Conservation (phyloP, 495 filamentous ascomycete genomes). For the Trichoderma virens region DNA sequence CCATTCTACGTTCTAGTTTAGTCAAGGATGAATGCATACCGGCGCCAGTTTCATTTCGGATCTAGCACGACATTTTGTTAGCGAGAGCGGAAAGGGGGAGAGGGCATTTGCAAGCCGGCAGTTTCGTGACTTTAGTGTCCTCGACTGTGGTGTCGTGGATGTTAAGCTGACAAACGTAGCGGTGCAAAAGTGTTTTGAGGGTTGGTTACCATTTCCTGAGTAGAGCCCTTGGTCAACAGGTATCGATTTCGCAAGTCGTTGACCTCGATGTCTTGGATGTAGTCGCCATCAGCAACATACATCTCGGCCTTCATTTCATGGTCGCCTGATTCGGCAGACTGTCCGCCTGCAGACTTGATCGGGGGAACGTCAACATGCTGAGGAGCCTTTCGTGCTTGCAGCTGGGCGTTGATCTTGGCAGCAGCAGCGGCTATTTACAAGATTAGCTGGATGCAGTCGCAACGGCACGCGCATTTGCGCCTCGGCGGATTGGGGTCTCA, state of each 20-base stretch:
- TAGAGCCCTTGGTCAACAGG: constrained; percentile 92
- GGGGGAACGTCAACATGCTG: constrained; percentile 93
- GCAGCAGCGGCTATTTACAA: constrained; percentile 68
- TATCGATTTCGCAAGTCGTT: constrained; percentile 97
- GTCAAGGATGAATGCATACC: constrained; percentile 67
- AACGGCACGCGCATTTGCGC: neutral
- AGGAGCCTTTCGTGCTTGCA: constrained; percentile 86
- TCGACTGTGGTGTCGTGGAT: neutral
- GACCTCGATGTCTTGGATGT: constrained; percentile 96
- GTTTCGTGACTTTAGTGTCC: neutral
- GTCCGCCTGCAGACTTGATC: constrained; percentile 48
- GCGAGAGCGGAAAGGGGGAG: constrained; percentile 87
- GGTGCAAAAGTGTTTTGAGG: constrained; percentile 47
- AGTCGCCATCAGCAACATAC: constrained; percentile 93
- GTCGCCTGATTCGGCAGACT: constrained; percentile 20
- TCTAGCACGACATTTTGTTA: constrained; percentile 98
- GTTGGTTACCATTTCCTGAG: constrained; percentile 98
- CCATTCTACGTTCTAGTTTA: constrained; percentile 38
- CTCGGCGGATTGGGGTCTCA: neutral
- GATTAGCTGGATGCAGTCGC: constrained; percentile 16
- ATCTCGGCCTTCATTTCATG: constrained; percentile 59
- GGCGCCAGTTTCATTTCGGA: constrained; percentile 99
- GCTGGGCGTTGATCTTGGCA: constrained; percentile 85
- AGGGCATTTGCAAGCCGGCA: neutral
- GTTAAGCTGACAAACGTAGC: neutral